Evolutionary conservation across 352 stramenopile genomes (phyloP).

Genomic region (Thalassiosira hispida): DNA sequence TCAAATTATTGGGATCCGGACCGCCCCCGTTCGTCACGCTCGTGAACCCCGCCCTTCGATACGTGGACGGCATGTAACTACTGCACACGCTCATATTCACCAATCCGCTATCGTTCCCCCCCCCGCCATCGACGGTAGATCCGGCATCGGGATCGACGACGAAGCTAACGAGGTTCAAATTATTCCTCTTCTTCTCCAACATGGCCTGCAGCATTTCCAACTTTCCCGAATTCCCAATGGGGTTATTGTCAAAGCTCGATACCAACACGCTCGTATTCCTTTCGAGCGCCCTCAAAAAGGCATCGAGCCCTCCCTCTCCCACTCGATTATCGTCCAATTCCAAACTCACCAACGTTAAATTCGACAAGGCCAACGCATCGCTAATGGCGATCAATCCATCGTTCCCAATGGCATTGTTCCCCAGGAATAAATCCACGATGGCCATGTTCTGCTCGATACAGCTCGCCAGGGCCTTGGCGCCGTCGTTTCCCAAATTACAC

Average conservation of each 20-base stretch:
- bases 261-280: conserved; percentile 41
- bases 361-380: conserved; percentile 37
- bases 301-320: conserved; percentile 14
- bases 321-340: conserved; percentile 47
- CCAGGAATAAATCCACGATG: conserved; percentile 50
- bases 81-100: conserved; percentile 43
- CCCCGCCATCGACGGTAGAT: neutral
- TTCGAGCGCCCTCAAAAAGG: conserved; percentile 23
- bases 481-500: conserved; percentile 27
- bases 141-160: conserved; percentile 42
- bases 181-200: conserved; percentile 30
- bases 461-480: conserved; percentile 30
- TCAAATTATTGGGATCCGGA: neutral
- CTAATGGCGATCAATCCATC: conserved; percentile 28
- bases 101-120: conserved; percentile 9
- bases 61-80: conserved; percentile 43
- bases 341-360: conserved; percentile 38
- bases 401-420: conserved; percentile 38
- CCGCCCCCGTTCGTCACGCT: neutral
- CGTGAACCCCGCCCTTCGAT: conserved; percentile 18
- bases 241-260: conserved; percentile 47
- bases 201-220: conserved; percentile 9
- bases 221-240: neutral
- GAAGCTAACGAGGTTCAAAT: conserved; percentile 40
- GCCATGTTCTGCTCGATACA: conserved; percentile 55